Base-by-base conservation (phyloP, 192 early-diverging fungal species). In the Entomortierella parvispora region DNA sequence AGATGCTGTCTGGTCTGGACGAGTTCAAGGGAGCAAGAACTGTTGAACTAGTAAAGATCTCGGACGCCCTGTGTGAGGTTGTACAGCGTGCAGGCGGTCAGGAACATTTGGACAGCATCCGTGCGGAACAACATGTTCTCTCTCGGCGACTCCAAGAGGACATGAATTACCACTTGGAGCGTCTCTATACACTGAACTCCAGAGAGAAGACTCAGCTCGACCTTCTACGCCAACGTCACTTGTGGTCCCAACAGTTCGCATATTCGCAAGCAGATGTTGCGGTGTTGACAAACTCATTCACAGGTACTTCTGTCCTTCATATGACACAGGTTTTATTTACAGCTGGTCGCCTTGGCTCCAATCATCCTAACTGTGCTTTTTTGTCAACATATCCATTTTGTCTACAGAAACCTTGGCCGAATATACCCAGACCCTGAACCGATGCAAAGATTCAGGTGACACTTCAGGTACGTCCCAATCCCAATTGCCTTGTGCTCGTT, bases 191-290 rank as follows among this genome's bases (percentile, higher is more conserved):
- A 1, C 26, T 76, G 46, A 76, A 76, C 23, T 22, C 22, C 53
- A 44, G 48, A 28, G 72, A 76, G 20, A 68, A 58, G 37, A 20
- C 28, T 31, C 65, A 58, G 15, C 34, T 76, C 22, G 62, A 76
- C 23, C 53, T 59, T 22, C 37, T 76, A 8, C 42, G 40, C 0
- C 57, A 76, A 52, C 72, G 72, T 31, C 59, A 59, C 23, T 17
- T 43, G 2, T 76, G 72, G 72, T 51, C 60, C 1, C 65, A 68
- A 31, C 64, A 56, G 22, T 18, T 62, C 4, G 18, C 5, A 14
- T 58, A 76, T 6, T 54, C 72, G 2, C 29, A 62, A 33, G 58
- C 65, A 2, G 72, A 68, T 6, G 37, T 63, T 8, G 54, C 62
- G 10, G n/a, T 63, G 0, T 62, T 76, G 26, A 32, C 11, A 33